These are phyloP conservation scores for Saccharum spontaneum DNA, from an alignment of 176 grass and related monocot genomes.

Conservation along the genomic window DNA sequence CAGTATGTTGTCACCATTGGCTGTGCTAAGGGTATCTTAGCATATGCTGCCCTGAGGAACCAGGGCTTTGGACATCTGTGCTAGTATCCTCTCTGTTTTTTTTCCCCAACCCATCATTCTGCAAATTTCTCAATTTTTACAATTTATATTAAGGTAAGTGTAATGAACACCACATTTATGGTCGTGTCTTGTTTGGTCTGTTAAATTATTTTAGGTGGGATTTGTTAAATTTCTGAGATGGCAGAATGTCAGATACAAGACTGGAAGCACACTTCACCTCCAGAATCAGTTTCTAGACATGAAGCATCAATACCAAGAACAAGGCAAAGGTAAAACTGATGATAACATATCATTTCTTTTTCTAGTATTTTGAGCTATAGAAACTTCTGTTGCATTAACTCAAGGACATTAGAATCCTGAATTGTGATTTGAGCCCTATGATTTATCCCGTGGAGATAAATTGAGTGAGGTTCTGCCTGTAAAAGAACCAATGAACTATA, in stretches of 20 bases:
- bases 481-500: neutral
- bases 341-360: neutral
- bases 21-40: neutral
- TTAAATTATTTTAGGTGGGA: neutral
- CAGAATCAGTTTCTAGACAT: conserved; percentile 26
- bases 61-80: neutral
- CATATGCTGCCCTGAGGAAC: neutral
- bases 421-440: neutral
- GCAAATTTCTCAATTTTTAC: neutral
- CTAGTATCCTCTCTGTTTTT: neutral
- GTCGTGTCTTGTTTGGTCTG: neutral
- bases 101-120: neutral
- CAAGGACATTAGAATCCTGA: neutral
- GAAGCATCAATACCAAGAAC: conserved; percentile 1
- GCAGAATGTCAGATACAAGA: neutral
- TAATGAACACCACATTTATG: neutral
- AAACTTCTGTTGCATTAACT: conserved; percentile 5
- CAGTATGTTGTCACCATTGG: neutral
- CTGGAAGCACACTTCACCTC: neutral
- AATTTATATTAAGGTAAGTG: neutral
- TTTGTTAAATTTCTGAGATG: conserved; percentile 7
- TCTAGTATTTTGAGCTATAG: conserved; percentile 14
- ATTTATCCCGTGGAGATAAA: neutral
- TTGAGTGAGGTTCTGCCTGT: neutral
- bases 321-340: conserved; percentile 28